These are phyloP conservation scores for Nepenthes alata DNA, from an alignment of 179 eudicot species.

Conservation along the genomic window DNA sequence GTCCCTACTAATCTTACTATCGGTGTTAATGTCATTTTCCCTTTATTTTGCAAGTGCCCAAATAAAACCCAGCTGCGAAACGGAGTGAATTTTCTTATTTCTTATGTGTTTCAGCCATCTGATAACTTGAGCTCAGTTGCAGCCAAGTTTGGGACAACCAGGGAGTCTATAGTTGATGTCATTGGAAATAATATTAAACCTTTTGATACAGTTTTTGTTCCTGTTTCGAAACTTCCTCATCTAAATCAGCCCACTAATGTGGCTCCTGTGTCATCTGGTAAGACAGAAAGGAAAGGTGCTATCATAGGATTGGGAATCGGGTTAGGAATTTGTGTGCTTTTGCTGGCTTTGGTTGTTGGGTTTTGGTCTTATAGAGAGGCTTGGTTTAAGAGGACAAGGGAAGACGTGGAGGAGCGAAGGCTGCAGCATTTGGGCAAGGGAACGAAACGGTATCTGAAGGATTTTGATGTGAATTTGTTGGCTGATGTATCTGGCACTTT, in stretches of 20 bases:
- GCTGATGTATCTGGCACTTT: constrained; percentile 79
- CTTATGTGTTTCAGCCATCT: constrained; percentile 61
- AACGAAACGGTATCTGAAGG: constrained; percentile 14
- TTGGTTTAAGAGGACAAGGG: constrained; percentile 13
- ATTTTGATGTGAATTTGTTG: constrained; percentile 37
- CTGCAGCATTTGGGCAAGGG: constrained; percentile 8
- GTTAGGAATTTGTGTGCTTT: constrained; percentile 45
- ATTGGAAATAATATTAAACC: constrained; percentile 30
- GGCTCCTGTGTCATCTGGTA: constrained; percentile 3
- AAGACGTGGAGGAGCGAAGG: constrained; percentile 7
- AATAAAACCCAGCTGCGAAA: constrained; percentile 25
- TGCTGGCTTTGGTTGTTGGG: constrained; percentile 33
- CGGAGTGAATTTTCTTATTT: constrained; percentile 29
- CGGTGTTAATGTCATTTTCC: constrained; percentile 35
- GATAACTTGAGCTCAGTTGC: constrained; percentile 44
- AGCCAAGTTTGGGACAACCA: constrained; percentile 24
- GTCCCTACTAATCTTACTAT: constrained; percentile 24
- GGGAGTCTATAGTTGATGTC: constrained; percentile 23
- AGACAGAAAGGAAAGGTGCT: constrained; percentile 24
- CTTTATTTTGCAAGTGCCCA: constrained; percentile 75
- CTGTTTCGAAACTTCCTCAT: constrained; percentile 43
- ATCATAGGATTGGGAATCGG: constrained; percentile 49
- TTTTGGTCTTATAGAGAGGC: constrained; percentile 31
- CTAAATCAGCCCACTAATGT: constrained; percentile 37
- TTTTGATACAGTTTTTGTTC: constrained; percentile 50